phyloP scores from a whole-genome alignment of 805 yeast genomes.

The Wickerhamomyces rabaulensis region DNA sequence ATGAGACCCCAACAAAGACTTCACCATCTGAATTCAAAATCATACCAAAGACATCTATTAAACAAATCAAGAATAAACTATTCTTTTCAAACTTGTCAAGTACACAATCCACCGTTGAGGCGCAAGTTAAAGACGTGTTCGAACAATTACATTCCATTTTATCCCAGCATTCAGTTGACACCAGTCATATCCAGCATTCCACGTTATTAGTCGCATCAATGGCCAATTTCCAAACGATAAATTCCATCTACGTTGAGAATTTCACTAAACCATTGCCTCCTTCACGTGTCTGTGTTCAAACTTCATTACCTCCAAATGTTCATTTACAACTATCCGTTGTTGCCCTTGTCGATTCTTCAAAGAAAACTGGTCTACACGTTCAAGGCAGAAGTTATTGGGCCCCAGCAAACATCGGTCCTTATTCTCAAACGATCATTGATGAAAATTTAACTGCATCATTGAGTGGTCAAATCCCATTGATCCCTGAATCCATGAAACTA shows the following conservation, averaged over 20 bases:
- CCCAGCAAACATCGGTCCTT: slow-evolving; percentile 96
- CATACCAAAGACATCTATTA: background rate
- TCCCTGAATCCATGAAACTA: slow-evolving; percentile 66
- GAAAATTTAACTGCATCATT: slow-evolving; percentile 47
- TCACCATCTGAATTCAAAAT: background rate
- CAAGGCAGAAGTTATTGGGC: slow-evolving; percentile 97
- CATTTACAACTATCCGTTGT: slow-evolving; percentile 58
- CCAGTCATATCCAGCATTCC: slow-evolving; percentile 51
- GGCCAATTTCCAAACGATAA: slow-evolving; percentile 57
- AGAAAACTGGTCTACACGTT: slow-evolving; percentile 75
- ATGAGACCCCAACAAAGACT: background rate
- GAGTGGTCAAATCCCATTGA: slow-evolving; percentile 89
- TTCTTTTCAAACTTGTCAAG: slow-evolving; percentile 41
- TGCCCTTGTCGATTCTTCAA: slow-evolving; percentile 29
- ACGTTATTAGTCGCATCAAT: slow-evolving; percentile 61
- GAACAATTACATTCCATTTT: slow-evolving; percentile 34
- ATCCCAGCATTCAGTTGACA: slow-evolving; percentile 21
- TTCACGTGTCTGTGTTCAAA: slow-evolving; percentile 78
- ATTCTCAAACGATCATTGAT: slow-evolving; percentile 75
- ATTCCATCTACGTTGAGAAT: slow-evolving; percentile 49
- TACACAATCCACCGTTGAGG: slow-evolving; percentile 23
- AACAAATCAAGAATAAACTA: slow-evolving; percentile 25
- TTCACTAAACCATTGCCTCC: slow-evolving; percentile 75
- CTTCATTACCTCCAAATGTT: slow-evolving; percentile 36
- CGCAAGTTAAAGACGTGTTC: slow-evolving; percentile 49